Evolutionary conservation across 306 rosid species (phyloP).

Genomic region (Castanea crenata): DNA sequence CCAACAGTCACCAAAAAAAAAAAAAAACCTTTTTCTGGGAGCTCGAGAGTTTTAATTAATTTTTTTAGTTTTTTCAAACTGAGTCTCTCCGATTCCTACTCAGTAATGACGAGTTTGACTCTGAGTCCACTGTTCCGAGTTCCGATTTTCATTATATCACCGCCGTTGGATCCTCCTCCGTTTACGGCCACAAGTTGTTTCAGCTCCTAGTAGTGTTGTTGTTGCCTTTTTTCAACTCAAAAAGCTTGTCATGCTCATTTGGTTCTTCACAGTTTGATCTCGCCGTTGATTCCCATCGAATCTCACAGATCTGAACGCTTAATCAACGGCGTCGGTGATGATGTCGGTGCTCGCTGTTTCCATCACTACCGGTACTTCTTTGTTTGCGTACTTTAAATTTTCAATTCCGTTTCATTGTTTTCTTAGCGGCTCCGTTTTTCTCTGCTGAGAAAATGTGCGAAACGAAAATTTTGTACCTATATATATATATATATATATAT

Average conservation of each 20-base stretch:
- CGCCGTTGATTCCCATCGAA: conserved; percentile 39
- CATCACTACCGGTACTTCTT: conserved; percentile 32
- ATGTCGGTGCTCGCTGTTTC: conserved; percentile 54
- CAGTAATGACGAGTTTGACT: conserved; percentile 41
- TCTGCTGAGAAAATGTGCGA: conserved; percentile 20
- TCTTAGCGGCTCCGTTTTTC: conserved; percentile 1
- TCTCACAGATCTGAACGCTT: conserved; percentile 54
- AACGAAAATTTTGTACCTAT: background rate
- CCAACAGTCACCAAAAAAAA: conserved; percentile 8
- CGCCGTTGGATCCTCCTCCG: conserved; percentile 35
- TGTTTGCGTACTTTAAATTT: background rate
- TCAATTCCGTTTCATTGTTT: background rate
- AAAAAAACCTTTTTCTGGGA: background rate
- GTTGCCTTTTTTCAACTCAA: background rate
- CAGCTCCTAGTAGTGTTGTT: conserved; percentile 33
- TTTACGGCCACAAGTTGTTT: conserved; percentile 12
- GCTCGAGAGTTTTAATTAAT: background rate
- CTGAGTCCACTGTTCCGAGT: conserved; percentile 22
- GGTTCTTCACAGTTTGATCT: conserved; percentile 21
- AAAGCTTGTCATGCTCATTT: conserved; percentile 13
- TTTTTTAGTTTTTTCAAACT: background rate
- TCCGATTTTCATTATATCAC: conserved; percentile 18
- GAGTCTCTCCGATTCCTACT: conserved; percentile 26
- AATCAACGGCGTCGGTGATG: conserved; percentile 56
- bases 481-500: too few species aligned